A percentile compares a stretch with the other conserved stretches of the same genome.
Evolutionary conservation across 352 stramenopile genomes (phyloP).

Genomic region (Pythium scleroteichum): DNA sequence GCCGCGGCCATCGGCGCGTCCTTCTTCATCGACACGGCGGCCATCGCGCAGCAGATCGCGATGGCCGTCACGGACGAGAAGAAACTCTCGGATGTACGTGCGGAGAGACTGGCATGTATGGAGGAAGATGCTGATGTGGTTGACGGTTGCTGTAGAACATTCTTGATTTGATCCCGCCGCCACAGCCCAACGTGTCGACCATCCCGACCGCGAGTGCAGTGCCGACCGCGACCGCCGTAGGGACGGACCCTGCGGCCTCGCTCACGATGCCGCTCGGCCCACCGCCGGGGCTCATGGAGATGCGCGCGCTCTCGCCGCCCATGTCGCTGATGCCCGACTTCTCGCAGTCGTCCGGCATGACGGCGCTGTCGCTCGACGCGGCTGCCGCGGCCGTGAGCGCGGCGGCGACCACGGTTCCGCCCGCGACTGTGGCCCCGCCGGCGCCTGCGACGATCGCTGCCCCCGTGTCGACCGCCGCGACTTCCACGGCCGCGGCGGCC

Average conservation of each 20-base stretch:
- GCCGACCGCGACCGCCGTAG: constrained; percentile 17
- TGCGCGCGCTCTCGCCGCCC: constrained; percentile 70
- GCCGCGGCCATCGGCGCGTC: constrained; percentile 26
- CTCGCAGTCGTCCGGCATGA: constrained; percentile 32
- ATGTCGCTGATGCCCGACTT: constrained; percentile 70
- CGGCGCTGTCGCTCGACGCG: constrained; percentile 38
- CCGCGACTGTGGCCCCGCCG: constrained; percentile 10
- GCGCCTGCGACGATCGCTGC: constrained; percentile 7
- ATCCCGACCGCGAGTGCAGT: constrained; percentile 1
- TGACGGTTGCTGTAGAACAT: constrained; percentile 54
- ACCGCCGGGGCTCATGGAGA: constrained; percentile 57
- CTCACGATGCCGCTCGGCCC: constrained; percentile 58
- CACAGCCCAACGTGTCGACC: constrained; percentile 24
- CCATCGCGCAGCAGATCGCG: constrained; percentile 60
- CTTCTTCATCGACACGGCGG: constrained; percentile 68
- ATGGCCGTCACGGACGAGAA: constrained; percentile 71
- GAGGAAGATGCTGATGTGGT: not conserved
- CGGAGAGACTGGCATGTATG: too few relatives aligned
- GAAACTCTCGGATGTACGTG: constrained; percentile 72
- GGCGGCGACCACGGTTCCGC: constrained; percentile 5
- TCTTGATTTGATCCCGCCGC: constrained; percentile 72
- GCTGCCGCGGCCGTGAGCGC: constrained; percentile 16
- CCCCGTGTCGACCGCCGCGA: constrained; percentile 2
- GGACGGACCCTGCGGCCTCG: constrained; percentile 27
- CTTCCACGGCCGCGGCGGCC: not conserved